Base-by-base conservation (phyloP, 176 grass and related monocot genomes). In the Leersia perrieri region DNA sequence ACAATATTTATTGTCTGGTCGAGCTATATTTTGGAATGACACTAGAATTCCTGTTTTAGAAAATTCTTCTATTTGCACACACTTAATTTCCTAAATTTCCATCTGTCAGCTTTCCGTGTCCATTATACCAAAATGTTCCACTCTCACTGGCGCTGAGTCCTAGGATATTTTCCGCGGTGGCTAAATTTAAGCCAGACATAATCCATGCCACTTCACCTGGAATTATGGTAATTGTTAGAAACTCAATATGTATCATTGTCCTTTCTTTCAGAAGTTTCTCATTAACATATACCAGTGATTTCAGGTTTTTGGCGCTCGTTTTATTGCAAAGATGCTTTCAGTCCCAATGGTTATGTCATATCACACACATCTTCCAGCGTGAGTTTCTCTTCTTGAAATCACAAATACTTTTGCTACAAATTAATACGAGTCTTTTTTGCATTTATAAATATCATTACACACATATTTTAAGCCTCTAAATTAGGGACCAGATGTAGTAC, bases 291-390 rank as follows among this genome's bases (percentile, higher is more conserved):
- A 25, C 63, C 14, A n/a, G 2, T 53, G 45, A 76, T 89, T 77
- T 88, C 84, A 99, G 97, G 81, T 99, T 88, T 91, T 95, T 72
- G 97, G 97, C 1, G 97, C 93, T 70, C 91, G 91, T 45, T 87
- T 84, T 74, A 96, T 93, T 9, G 92, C 93, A 65, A 99, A 99
- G 68, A 91, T 99, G 91, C 49, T 96, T 60, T 96, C 90, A 80
- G 82, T 93, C 76, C 97, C 97, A 38, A 76, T 99, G 69, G 84
- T 99, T 45, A 95, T 99, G 97, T 99, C 97, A 34, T 99, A 99
- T 80, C 97, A 99, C 83, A 99, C 97, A 57, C 97, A 99, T 90
- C 87, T 99, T 84, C 93, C 97, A 83, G 87, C 71, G 90, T 95
- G 79, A 96, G 87, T 76, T 85, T 57, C 68, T 69, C 44, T 40